phyloP scores from a whole-genome alignment of 2,329 filamentous ascomycete species.

The Aureobasidium musti region DNA sequence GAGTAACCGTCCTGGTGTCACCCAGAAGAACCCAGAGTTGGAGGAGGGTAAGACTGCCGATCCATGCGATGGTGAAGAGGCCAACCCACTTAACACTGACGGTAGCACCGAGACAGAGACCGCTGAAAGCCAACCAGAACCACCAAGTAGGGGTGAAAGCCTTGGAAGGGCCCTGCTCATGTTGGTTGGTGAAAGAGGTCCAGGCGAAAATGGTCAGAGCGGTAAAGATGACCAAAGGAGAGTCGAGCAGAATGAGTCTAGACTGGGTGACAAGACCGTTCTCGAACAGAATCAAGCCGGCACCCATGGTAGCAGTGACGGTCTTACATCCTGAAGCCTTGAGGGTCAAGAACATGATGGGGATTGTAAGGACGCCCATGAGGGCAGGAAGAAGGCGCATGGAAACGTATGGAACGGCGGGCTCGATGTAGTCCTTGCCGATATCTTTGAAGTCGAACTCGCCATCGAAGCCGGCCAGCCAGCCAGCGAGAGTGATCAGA shows the following conservation, averaged over 20 bases:
- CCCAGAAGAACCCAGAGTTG: constrained; percentile 96
- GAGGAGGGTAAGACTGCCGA: constrained; percentile 82
- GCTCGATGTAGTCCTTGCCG: constrained; percentile 96
- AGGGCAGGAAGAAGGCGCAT: constrained; percentile 94
- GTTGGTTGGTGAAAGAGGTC: constrained; percentile 92
- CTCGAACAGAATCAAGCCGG: constrained; percentile 88
- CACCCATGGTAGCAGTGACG: constrained; percentile 77
- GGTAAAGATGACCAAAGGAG: constrained; percentile 89
- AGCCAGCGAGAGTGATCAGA: constrained; percentile 91
- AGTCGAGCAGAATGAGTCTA: constrained; percentile 92
- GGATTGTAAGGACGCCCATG: constrained; percentile 83
- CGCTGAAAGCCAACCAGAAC: constrained; percentile 92
- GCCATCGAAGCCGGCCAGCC: constrained; percentile 91
- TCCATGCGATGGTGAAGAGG: constrained; percentile 97
- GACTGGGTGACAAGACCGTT: constrained; percentile 95
- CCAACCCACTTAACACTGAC: constrained; percentile 99
- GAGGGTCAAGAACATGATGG: constrained; percentile 90
- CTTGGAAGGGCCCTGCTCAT: constrained; percentile 85
- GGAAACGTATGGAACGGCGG: constrained; percentile 91
- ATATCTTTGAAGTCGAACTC: constrained; percentile 99
- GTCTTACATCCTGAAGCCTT: constrained; percentile 90
- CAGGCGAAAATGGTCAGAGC: constrained; percentile 89
- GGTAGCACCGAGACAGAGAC: constrained; percentile 84
- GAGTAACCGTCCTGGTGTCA: constrained; percentile 80
- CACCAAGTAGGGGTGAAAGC: constrained; percentile 92